A percentile compares a stretch with the other conserved stretches of the same genome.
These are phyloP conservation scores for Psilocybe sp. DNA, from an alignment of 768 basidiomycete species.

Conservation along the genomic window DNA sequence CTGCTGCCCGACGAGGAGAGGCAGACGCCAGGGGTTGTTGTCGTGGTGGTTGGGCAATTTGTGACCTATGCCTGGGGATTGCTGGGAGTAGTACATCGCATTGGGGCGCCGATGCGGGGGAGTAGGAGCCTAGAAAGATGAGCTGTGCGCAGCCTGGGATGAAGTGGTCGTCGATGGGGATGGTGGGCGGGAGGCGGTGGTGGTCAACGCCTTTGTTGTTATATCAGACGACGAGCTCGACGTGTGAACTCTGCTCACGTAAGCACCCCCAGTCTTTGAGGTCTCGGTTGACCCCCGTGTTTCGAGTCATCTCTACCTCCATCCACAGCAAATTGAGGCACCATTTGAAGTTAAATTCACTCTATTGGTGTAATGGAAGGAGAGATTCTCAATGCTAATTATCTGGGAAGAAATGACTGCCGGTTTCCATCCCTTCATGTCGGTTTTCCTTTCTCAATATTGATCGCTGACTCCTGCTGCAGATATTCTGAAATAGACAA, in stretches of 20 bases:
- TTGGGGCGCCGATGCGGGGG: constrained; percentile 29
- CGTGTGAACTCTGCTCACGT: constrained; percentile 22
- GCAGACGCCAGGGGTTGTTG: constrained; percentile 72
- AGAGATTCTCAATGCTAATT: too few species aligned
- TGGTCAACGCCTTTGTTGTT: constrained; percentile 22
- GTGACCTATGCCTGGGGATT: constrained; percentile 78
- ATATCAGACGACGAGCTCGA: constrained; percentile 16
- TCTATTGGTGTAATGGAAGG: too few species aligned
- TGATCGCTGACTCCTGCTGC: too few species aligned
- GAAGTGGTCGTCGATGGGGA: constrained; percentile 12
- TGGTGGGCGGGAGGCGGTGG: constrained; percentile 11
- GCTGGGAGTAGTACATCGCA: constrained; percentile 84
- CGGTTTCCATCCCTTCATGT: too few species aligned
- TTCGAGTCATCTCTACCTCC: too few species aligned
- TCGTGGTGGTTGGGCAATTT: constrained; percentile 76
- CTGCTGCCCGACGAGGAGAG: constrained; percentile 43
- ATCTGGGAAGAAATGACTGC: too few species aligned
- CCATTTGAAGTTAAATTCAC: too few species aligned
- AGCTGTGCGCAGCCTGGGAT: constrained; percentile 1
- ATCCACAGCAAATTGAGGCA: too few species aligned
- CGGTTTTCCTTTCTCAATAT: too few species aligned
- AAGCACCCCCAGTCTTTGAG: too few species aligned
- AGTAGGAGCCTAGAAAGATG: constrained; percentile 11
- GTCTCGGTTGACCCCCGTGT: too few species aligned
- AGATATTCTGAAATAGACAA: too few species aligned